Percentiles rank a stretch among this genome's conserved stretches.
Evolutionary conservation across 1,284 basidiomycete species (phyloP).

Genomic region (Ustilago xerochloae): DNA sequence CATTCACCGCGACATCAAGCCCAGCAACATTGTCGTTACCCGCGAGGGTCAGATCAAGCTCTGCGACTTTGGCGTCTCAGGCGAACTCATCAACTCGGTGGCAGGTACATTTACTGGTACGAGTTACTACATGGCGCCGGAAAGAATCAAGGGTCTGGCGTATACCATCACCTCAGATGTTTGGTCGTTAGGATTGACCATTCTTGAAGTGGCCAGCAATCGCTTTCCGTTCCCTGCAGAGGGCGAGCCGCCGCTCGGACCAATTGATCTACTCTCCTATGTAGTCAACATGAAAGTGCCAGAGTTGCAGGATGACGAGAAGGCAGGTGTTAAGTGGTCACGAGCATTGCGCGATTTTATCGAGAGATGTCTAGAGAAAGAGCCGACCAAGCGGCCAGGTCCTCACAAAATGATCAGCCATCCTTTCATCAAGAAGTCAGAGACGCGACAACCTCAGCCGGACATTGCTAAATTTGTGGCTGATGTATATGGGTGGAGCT

Average conservation of each 20-base stretch:
- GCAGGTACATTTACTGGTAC: slow-evolving; percentile 97
- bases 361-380: slow-evolving; percentile 78
- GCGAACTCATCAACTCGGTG: slow-evolving; percentile 88
- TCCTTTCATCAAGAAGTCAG: slow-evolving; percentile 83
- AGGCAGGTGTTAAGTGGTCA: slow-evolving; percentile 76
- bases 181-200: slow-evolving; percentile 94
- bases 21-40: slow-evolving; percentile 91
- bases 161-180: slow-evolving; percentile 96
- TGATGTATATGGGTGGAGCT: slow-evolving; percentile 84
- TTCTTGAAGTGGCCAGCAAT: slow-evolving; percentile 92
- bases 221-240: slow-evolving; percentile 95
- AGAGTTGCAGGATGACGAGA: slow-evolving; percentile 75
- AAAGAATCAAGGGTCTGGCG: slow-evolving; percentile 86
- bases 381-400: slow-evolving; percentile 76
- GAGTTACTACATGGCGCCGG: slow-evolving; percentile 98
- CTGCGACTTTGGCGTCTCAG: slow-evolving; percentile 95
- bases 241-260: slow-evolving; percentile 74
- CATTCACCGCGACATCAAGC: slow-evolving; percentile 98
- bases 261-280: slow-evolving; percentile 92
- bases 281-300: slow-evolving; percentile 87
- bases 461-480: slow-evolving; percentile 78
- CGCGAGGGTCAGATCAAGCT: slow-evolving; percentile 88
- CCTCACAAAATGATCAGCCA: slow-evolving; percentile 87
- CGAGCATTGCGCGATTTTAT: slow-evolving; percentile 92
- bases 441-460: slow-evolving; percentile 78